Evolutionary conservation across 305 asterid genomes (phyloP), one percentile per base, ranked within the genome.

Genomic region (Fraxinus sp.): DNA sequence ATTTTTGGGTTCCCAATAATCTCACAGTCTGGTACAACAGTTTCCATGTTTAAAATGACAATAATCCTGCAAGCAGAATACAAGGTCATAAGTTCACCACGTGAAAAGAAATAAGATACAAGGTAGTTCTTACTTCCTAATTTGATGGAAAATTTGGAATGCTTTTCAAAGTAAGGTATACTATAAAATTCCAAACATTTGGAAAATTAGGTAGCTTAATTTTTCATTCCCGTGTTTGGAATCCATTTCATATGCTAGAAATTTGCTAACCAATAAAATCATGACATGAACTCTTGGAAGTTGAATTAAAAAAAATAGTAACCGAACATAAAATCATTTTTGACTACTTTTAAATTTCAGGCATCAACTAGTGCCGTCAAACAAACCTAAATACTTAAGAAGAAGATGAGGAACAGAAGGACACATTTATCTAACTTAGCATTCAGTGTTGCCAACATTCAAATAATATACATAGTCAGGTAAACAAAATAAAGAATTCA

Each of bases 1-100:
- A 85, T 83, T 68, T 82, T 81, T 13, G 99, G 99, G 79, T 93
- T 92, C 80, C 99, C 98, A 80, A 96, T 93, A 71, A 85, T 59
- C 66, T 87, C 94, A 64, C 92, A 94, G 41, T 94, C 94, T 30
- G 91, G 95, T 81, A 94, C 92, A 75, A 96, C 92, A 77, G 93
- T 94, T 87, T 94, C 97, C 97, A 96, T 91, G 89, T 96, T 92
- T 68, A 96, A 87, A 80, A 96, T 89, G 72, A 96, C 93, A 83
- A 96, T 89, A 68, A 96, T 88, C 97, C 99, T 96, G 97, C 91
- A 93, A 79, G 73, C 57, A 85, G 77, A 86, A 81, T 70, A 73
- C 22, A 62, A 72, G 55, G 30, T 26, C 13, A 80, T 83, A 78
- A 85, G 87, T 83, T 87, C 66, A 73, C 78, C 76, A 16, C 16